Percentiles rank a stretch among this genome's conserved stretches.
phyloP scores from a whole-genome alignment of 1,284 basidiomycete genomes.

The Coniferiporia weirii region DNA sequence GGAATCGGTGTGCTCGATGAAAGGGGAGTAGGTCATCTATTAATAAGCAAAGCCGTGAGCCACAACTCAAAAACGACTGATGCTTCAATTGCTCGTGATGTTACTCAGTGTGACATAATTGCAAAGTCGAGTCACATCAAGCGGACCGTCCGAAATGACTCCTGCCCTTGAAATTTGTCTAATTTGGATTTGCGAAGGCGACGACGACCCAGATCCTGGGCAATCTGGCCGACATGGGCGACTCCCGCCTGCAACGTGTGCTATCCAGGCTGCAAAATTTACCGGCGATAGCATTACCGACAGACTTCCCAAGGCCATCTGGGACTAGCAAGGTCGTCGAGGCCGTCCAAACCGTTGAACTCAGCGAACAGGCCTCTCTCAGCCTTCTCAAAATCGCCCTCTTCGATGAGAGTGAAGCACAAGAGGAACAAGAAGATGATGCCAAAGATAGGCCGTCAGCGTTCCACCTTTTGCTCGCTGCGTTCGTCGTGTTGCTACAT shows the following conservation, averaged over 20 bases:
- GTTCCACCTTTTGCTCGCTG: conserved; percentile 88
- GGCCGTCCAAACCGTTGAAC: conserved; percentile 62
- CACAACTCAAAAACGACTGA: too few species aligned
- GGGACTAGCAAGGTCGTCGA: conserved; percentile 74
- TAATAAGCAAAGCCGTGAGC: too few species aligned
- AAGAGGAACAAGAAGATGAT: conserved; percentile 47
- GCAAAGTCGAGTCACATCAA: too few species aligned
- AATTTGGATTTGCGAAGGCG: neutral
- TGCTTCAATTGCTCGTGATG: too few species aligned
- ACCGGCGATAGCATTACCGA: conserved; percentile 90
- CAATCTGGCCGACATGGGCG: conserved; percentile 28
- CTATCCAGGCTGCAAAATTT: conserved; percentile 65
- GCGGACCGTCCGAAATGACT: too few species aligned
- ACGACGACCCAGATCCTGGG: neutral
- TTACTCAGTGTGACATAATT: too few species aligned
- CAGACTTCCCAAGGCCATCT: conserved; percentile 89
- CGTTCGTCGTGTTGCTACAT: conserved; percentile 89
- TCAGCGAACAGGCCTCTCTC: conserved; percentile 64
- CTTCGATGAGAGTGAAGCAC: conserved; percentile 53
- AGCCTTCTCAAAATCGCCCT: conserved; percentile 75
- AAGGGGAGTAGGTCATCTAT: too few species aligned
- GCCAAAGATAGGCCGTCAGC: conserved; percentile 62
- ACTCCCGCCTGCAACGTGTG: conserved; percentile 46
- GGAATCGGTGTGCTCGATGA: too few species aligned
- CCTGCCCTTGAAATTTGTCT: too few species aligned